These are phyloP conservation scores for Calocera cornea DNA, from an alignment of 768 basidiomycete genomes.

Conservation along the genomic window DNA sequence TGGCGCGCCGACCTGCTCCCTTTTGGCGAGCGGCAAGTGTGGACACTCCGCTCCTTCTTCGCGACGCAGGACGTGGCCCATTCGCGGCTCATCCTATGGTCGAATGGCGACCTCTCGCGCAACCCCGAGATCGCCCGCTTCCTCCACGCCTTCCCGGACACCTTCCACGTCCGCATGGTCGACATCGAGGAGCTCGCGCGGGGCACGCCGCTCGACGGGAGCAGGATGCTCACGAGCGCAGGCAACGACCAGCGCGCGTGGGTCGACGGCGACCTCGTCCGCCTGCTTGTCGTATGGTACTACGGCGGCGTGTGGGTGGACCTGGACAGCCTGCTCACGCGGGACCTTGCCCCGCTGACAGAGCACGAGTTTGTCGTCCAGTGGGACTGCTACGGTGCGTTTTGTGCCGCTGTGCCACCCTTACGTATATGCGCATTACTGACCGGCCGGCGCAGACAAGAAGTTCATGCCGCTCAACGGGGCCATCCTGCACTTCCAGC, in stretches of 20 bases:
- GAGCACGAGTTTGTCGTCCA: slow-evolving; percentile 97
- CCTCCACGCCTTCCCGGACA: slow-evolving; percentile 45
- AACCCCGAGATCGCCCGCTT: slow-evolving; percentile 50
- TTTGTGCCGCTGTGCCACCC: no score
- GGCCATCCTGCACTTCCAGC: slow-evolving; percentile 83
- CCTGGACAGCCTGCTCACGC: slow-evolving; percentile 87
- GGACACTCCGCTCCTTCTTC: slow-evolving; percentile 86
- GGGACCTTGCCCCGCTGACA: slow-evolving; percentile 71
- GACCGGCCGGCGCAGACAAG: slow-evolving; percentile 43
- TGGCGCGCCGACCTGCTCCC: slow-evolving; percentile 82
- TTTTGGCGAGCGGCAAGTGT: slow-evolving; percentile 71
- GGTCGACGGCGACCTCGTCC: slow-evolving; percentile 89
- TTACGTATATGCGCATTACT: neutral
- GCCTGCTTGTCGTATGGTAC: slow-evolving; percentile 76
- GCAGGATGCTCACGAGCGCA: slow-evolving; percentile 39
- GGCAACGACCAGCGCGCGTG: slow-evolving; percentile 64
- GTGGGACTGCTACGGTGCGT: slow-evolving; percentile 94
- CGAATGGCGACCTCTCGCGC: slow-evolving; percentile 58
- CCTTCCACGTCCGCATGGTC: slow-evolving; percentile 57
- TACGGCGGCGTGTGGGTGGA: slow-evolving; percentile 93
- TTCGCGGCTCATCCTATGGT: slow-evolving; percentile 74
- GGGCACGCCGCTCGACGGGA: slow-evolving; percentile 66
- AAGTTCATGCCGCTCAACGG: slow-evolving; percentile 73
- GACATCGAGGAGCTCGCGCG: slow-evolving; percentile 52
- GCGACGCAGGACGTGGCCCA: slow-evolving; percentile 65